Evolutionary conservation across 2,329 filamentous ascomycete genomes (phyloP), one percentile per base, ranked within the genome.

Genomic region (Botrytis pseudocinerea): DNA sequence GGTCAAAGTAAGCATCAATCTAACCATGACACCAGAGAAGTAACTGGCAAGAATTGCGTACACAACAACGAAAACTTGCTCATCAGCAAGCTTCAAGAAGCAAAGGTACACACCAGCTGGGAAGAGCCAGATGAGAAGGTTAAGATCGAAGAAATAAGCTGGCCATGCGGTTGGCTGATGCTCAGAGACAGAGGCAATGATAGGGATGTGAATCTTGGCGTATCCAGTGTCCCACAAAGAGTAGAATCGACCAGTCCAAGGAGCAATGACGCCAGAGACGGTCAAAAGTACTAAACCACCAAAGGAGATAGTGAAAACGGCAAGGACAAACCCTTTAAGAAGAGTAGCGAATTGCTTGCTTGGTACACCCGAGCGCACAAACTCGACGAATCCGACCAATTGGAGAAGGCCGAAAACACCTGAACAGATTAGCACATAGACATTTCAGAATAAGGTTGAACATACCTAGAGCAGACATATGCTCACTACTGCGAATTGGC

Each of bases 111-210:
- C 94, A 83, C 96, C 96, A 20, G 96, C 97, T 6, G 96, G 96
- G 90, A 99, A 98, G 70, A 99, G 90, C 96, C 96, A 99, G 84
- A 99, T 97, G 80, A 99, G 88, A 86, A 99, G 91, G 86, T 97
- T 98, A 78, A 99, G 87, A 80, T 99, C 96, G 83, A 99, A 99
- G 87, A 99, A 99, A 88, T 98, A 99, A 25, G 97, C 94, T 3
- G 96, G 96, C 96, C 96, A 99, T 61, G 96, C 96, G 54, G 96
- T 99, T 71, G 96, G 96, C 85, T 99, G 96, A 85, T 99, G 96
- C 85, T 99, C 96, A 1, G 96, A 99, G 64, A 99, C 96, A n/a
- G 96, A 99, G 5, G 96, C 96, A 82, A 99, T 99, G 81, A 99
- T 99, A 75, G 96, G 96, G 81, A 99, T 99, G 81, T 99, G 96